phyloP scores from a whole-genome alignment of 768 basidiomycete genomes.

The Tephrocybe sp. region DNA sequence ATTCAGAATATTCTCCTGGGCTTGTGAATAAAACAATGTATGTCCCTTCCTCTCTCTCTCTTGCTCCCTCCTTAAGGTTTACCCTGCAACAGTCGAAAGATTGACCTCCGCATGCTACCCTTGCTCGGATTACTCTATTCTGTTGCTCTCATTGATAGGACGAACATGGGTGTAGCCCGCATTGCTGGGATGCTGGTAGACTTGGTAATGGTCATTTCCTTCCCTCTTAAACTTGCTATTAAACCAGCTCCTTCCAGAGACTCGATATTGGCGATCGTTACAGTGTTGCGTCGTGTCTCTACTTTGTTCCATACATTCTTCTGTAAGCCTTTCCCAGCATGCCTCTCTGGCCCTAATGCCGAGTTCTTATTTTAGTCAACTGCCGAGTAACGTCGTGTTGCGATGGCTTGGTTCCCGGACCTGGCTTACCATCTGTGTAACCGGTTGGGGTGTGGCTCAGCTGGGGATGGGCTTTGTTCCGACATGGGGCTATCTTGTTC shows the following conservation, averaged over 20 bases:
- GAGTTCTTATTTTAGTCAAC: constrained; percentile 29
- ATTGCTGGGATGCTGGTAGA: constrained; percentile 37
- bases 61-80: neutral
- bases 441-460: constrained; percentile 42
- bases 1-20: constrained; percentile 16
- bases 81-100: constrained; percentile 21
- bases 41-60: neutral
- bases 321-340: constrained; percentile 28
- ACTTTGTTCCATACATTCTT: constrained; percentile 44
- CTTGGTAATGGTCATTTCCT: constrained; percentile 19
- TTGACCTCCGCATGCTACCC: constrained; percentile 35
- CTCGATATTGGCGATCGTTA: constrained; percentile 32
- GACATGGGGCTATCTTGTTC: constrained; percentile 36
- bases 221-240: neutral
- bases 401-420: constrained; percentile 39
- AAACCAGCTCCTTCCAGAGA: constrained; percentile 16
- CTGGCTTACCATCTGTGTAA: constrained; percentile 38
- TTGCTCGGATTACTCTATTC: constrained; percentile 32
- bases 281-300: constrained; percentile 39
- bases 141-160: constrained; percentile 32
- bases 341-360: neutral
- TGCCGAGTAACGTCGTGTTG: constrained; percentile 43
- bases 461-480: constrained; percentile 44
- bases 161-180: constrained; percentile 33
- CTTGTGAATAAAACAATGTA: constrained; percentile 20